Conservation (phyloP, 2,329 filamentous ascomycete genomes). For the Colletotrichum echinochloae region DNA sequence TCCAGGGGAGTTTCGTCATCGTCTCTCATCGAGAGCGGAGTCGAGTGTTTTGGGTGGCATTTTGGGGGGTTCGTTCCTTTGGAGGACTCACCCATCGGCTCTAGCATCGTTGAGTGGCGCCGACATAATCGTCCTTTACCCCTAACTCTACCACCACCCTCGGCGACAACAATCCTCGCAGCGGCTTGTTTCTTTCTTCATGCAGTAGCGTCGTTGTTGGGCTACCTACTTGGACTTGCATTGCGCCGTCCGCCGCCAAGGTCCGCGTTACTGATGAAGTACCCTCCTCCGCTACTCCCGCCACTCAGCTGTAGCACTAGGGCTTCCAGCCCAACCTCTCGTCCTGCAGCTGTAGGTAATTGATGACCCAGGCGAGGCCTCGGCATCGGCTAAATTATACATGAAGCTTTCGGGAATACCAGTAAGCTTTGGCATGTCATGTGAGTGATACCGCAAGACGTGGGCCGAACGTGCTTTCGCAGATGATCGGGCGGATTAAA, state of each 20-base stretch:
- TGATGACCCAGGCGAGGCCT: conserved; percentile 11
- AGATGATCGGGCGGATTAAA: conserved; percentile 10
- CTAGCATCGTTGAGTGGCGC: conserved; percentile 26
- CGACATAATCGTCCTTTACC: conserved; percentile 20
- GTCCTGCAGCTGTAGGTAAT: conserved; percentile 4
- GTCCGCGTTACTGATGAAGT: conserved; percentile 22
- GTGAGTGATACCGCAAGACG: background rate
- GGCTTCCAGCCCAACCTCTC: conserved; percentile 28
- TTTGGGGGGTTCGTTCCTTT: conserved; percentile 20
- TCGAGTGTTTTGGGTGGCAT: conserved; percentile 27
- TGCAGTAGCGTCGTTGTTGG: conserved; percentile 16
- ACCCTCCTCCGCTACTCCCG: conserved; percentile 14
- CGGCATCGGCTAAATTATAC: conserved; percentile 18
- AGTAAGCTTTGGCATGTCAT: conserved; percentile 19
- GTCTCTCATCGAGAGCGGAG: conserved; percentile 11
- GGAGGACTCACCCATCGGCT: conserved; percentile 11
- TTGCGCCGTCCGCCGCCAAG: conserved; percentile 21
- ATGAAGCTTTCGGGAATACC: conserved; percentile 9
- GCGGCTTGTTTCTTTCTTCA: conserved; percentile 15
- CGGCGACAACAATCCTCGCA: background rate
- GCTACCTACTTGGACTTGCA: conserved; percentile 23
- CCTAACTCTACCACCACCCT: conserved; percentile 12
- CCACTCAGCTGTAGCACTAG: conserved; percentile 13
- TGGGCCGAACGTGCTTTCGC: conserved; percentile 9
- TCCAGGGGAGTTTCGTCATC: conserved; percentile 14